Evolutionary conservation across 768 basidiomycete species (phyloP), one percentile per base, ranked within the genome.

Genomic region (Mycena filopes): DNA sequence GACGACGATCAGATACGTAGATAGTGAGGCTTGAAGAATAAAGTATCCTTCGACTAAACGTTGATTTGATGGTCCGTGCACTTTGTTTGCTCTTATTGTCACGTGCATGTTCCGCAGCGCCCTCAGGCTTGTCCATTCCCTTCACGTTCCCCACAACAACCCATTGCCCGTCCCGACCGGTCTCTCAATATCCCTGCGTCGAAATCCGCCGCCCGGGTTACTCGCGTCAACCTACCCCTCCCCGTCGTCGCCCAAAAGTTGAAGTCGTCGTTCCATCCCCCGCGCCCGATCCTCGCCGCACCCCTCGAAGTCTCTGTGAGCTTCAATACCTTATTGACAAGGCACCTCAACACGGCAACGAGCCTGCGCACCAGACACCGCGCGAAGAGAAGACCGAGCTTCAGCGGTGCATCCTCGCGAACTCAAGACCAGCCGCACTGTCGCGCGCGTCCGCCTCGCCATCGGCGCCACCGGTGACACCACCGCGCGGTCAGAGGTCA

Each of bases 401-500:
- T n/a, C 83, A 84, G 55, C 76, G 77, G 54, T 81, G 75, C 53
- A 70, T 84, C 13, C 68, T 84, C 16, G 73, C 76, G 3, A 82
- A 80, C 66, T 84, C 71, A 79, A 76, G 55, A 84, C 83, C 1
- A 83, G 82, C 70, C 79, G 83, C 33, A 79, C 72, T 20, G 79
- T 84, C 20, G 84, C 83, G 10, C 82, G 81, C n/a, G 80, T 84
- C 28, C 79, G 83, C 41, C 83, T 84, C 2, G 62, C 75, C 15
- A 73, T 78, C 29, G 72, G 76, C 57, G 69, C 72, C 0, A 74
- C 68, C 33, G 78, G 78, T 12, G 76, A 75, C 49, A 73, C 73
- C 23, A 74, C 80, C 2, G 63, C 76, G 20, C 79, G 81, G 55
- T 75, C 77, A 21, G 80, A 77, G 68, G 82, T 82, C 71, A 79